Base-by-base conservation (phyloP, 768 basidiomycete genomes). In the Rhodocollybia butyracea region DNA sequence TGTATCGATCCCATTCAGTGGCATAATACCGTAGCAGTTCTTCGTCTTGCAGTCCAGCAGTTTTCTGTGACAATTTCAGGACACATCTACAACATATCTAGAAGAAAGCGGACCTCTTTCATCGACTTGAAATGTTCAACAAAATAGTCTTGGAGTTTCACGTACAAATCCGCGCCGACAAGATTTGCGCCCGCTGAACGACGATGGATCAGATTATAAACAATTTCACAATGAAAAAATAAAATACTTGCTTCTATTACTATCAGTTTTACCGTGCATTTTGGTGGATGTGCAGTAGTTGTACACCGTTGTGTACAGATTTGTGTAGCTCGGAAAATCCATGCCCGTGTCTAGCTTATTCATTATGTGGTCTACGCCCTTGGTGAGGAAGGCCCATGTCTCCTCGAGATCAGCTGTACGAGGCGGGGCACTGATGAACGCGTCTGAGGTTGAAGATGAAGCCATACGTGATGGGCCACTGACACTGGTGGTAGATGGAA, bases 121-220 rank as follows among this genome's bases (percentile, higher is more conserved):
- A 76, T 81, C 69, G 61, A 85, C 74, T 85, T 86, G 29, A 98
- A 78, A 75, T 98, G 96, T 0, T 76, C 72, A 29, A 87, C 80
- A 68, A 98, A 93, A 77, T 97, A 99, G 57, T 84, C 82, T 65
- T 91, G 91, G 67, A 99, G 82, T 69, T 94, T 90, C 68, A 93
- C 91, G 70, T 99, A 99, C 58, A 99, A 74, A 81, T 98, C 96
- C 48, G 94, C 90, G 55, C 96, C 96, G 89, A 97, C 96, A 71
- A 98, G 69, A 73, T 94, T 95, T 42, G 94, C 93, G 40, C 95
- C 95, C 54, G 88, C 89, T 90, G 66, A 17, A 46, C 7, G 22
- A 54, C 15, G 8, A 46, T 21, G 10, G 13, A 43, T 43, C 30
- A 50, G 48, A 38, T 50, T 24, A n/a, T 32, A 21, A 29, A 19